Conservation (phyloP, 2,329 filamentous ascomycete species). For the Trichoderma polysporum region DNA sequence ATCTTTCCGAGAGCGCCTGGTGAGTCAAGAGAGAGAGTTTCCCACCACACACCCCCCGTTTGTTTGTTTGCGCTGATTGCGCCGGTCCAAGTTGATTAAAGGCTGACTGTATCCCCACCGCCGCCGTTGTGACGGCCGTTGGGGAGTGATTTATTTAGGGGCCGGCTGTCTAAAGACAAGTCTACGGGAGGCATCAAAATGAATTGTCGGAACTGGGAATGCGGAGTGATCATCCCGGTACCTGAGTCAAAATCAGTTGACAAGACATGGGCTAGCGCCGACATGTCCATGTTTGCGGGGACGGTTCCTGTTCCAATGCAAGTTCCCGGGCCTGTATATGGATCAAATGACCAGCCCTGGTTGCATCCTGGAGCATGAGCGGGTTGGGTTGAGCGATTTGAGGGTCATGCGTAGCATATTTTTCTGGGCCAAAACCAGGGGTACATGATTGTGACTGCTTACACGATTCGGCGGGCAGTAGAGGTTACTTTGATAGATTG, state of each 20-base stretch:
- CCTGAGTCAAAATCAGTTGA: slow-evolving; percentile 25
- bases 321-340: slow-evolving; percentile 55
- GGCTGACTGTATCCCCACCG: slow-evolving; percentile 27
- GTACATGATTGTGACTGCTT: background rate
- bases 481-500: background rate
- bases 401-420: background rate
- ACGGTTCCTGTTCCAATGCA: slow-evolving; percentile 64
- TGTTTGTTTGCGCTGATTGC: slow-evolving; percentile 5
- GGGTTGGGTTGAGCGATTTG: background rate
- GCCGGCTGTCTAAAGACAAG: slow-evolving; percentile 70
- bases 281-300: slow-evolving; percentile 48
- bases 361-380: slow-evolving; percentile 38
- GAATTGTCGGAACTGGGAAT: slow-evolving; percentile 92
- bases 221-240: slow-evolving; percentile 76
- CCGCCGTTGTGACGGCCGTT: slow-evolving; percentile 23
- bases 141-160: slow-evolving; percentile 54
- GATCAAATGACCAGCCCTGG: slow-evolving; percentile 42
- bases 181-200: slow-evolving; percentile 68
- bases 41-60: background rate
- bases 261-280: slow-evolving; percentile 23
- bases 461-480: background rate
- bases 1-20: slow-evolving; percentile 92
- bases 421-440: background rate
- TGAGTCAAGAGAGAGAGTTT: slow-evolving; percentile 47
- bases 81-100: slow-evolving; percentile 15